Evolutionary conservation across 257 asterid species (phyloP), one percentile per base, ranked within the genome.

Genomic region (Solanum chmielewskii): DNA sequence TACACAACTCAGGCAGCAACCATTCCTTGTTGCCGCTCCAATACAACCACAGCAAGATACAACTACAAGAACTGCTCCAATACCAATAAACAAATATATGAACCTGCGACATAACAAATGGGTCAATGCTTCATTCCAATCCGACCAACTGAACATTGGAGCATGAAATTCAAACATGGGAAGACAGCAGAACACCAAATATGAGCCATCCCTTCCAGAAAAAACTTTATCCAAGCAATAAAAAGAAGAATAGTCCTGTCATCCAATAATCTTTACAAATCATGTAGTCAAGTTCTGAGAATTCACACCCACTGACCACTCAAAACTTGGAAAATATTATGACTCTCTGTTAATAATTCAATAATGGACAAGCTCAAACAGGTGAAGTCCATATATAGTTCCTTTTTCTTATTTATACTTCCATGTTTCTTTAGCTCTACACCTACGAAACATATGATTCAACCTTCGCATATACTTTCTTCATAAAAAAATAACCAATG

Each of bases 1-100:
- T 92, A 97, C 99, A 93, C 97, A 95, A 88, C 92, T 91, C 90
- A 97, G 92, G 91, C 99, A 97, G 94, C 99, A 97, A n/a, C 98
- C 98, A 41, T 89, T 95, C 89, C 98, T 89, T 64, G 92, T 91
- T 70, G 95, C 88, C 2, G 98, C 86, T 87, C 95, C 96, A 87
- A 97, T 93, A 93, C 99, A 97, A 87, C 99, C 99, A 84, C 94
- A 94, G 90, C 96, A 97, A 68, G 98, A 93, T 88, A 96, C 87
- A 84, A 97, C 42, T 35, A 95, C 93, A 88, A 97, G 90, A 89
- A 89, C 92, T 47, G 82, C 97, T 60, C 99, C 99, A 88, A 90
- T 86, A 73, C 97, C 98, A 77, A 90, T 93, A 91, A 97, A 95
- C 84, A 95, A 90, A 90, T 97, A 97, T 76, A 97, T 95, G 91